Conservation (phyloP, 352 stramenopile species). For the Phytophthora sansomeana region DNA sequence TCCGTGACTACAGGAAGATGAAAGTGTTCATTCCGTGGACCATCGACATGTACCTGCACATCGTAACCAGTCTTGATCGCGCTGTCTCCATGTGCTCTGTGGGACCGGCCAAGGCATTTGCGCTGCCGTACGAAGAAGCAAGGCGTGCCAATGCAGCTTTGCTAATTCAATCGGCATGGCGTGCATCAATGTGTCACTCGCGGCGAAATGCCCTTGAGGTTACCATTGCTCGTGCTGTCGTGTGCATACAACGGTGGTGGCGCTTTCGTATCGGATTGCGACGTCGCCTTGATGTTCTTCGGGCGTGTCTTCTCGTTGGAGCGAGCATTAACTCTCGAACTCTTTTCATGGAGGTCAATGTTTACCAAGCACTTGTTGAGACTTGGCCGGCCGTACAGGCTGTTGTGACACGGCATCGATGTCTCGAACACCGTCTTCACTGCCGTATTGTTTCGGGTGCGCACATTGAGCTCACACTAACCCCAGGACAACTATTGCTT, state of each 20-base stretch:
- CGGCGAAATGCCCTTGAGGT: conserved; percentile 60
- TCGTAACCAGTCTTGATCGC: conserved; percentile 49
- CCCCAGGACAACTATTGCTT: conserved; percentile 45
- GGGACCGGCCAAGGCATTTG: conserved; percentile 45
- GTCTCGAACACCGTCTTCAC: conserved; percentile 60
- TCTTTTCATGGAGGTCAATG: conserved; percentile 72
- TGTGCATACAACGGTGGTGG: conserved; percentile 84
- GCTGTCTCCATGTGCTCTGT: conserved; percentile 46
- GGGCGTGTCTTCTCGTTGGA: conserved; percentile 54
- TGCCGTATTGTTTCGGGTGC: conserved; percentile 48
- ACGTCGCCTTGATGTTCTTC: conserved; percentile 59
- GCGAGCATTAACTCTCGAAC: conserved; percentile 67
- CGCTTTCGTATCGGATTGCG: conserved; percentile 53
- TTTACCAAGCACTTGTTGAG: conserved; percentile 54
- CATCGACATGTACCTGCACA: conserved; percentile 81
- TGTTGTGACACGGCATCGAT: conserved; percentile 40
- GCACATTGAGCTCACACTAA: conserved; percentile 56
- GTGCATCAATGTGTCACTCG: conserved; percentile 44
- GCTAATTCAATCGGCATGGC: conserved; percentile 68
- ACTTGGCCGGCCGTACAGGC: conserved; percentile 46
- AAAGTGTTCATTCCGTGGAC: conserved; percentile 77
- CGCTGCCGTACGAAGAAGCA: conserved; percentile 62
- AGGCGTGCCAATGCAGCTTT: conserved; percentile 54
- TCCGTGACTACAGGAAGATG: conserved; percentile 53
- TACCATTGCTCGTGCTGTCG: conserved; percentile 52